These are phyloP conservation scores for Pestalotiopsis sp. DNA, from an alignment of 2,329 filamentous ascomycete species.

Conservation along the genomic window DNA sequence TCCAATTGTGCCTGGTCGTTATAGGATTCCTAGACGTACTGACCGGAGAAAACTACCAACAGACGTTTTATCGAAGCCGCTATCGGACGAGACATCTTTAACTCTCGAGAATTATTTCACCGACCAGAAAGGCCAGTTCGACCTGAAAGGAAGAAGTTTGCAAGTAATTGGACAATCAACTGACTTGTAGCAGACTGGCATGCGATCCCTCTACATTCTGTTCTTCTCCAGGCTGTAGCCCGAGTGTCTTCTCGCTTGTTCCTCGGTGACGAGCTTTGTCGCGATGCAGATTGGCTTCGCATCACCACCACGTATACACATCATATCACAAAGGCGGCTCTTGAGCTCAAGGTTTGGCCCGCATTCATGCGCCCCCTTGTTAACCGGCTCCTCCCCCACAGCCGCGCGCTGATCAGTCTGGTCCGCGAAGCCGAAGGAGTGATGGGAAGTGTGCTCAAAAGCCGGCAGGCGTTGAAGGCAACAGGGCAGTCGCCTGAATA, in stretches of 20 bases:
- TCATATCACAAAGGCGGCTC: constrained; percentile 7
- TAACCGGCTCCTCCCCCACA: constrained; percentile 18
- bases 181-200: constrained; percentile 9
- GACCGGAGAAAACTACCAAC: background rate
- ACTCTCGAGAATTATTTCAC: background rate
- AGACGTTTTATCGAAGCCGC: background rate
- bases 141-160: background rate
- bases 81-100: background rate
- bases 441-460: constrained; percentile 1
- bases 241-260: constrained; percentile 23
- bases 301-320: constrained; percentile 18
- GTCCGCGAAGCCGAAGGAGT: constrained; percentile 16
- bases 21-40: background rate
- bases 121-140: background rate
- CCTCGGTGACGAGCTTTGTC: constrained; percentile 22
- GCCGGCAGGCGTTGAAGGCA: background rate
- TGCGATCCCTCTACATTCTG: background rate
- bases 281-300: constrained; percentile 22
- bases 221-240: constrained; percentile 11
- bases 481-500: background rate
- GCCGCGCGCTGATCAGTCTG: constrained; percentile 12
- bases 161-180: background rate
- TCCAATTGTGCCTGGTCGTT: background rate
- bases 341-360: constrained; percentile 20
- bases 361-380: constrained; percentile 18